Evolutionary conservation across 345 rosid species (phyloP), one percentile per base, ranked within the genome.

Genomic region (Citrus trifoliata): DNA sequence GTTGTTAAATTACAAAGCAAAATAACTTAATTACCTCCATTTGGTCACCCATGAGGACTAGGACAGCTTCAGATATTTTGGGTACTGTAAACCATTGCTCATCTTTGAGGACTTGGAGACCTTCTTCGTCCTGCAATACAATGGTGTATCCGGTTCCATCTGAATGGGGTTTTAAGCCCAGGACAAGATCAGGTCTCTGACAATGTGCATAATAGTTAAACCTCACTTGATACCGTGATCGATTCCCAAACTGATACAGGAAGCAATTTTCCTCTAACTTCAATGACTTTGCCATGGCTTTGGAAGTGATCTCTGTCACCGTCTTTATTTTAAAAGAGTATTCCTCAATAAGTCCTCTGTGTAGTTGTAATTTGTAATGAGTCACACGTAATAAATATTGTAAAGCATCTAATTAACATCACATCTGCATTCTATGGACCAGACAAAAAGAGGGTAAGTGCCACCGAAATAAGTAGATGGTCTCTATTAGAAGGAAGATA

Each of bases 161-260:
- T 14, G 89, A 74, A 37, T 89, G 94, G 2, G 91, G 88, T 76
- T 87, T 89, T 14, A 89, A 67, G 55, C 91, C 94, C 5, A 89
- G 87, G 75, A 89, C 81, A 2, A 72, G 82, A 35, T 88, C 87
- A 10, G 92, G 92, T 80, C 74, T 82, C 5, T 74, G 86, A 71
- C 91, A 87, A 6, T 80, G 78, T 4, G 92, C 78, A 81, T 90
- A 90, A 76, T 81, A 79, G 78, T 87, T 90, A 77, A 90, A 87
- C 78, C 91, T 83, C 0, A 82, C 88, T 2, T 71, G 75, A 86
- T 88, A 28, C 8, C 62, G 51, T 32, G 88, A 75, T 35, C 24
- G n/a, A 25, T 85, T 86, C 2, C 90, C 93, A 38, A 74, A 83
- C 58, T 83, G 86, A 22, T 82, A 74, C 35, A 82, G 40, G 78